Base-by-base conservation (phyloP, 768 basidiomycete genomes). In the Strobilomyces dryophilus region DNA sequence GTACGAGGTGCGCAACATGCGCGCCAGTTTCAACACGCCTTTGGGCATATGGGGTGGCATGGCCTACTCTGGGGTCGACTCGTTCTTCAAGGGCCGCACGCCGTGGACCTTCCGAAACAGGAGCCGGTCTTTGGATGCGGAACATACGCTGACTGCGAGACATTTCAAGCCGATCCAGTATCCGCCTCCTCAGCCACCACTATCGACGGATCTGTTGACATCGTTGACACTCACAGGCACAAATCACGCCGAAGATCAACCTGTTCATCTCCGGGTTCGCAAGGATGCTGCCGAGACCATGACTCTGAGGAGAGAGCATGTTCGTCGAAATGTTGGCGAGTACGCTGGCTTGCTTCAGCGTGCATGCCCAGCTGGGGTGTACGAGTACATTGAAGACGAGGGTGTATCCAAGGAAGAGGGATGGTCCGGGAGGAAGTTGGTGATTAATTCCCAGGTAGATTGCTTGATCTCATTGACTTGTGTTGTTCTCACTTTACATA, bases 181-280 rank as follows among this genome's bases (percentile, higher is more conserved):
- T 70, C 95, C 95, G 1, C 72, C 83, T 5, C 91, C 89, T 47
- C 85, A 98, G 66, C 83, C 94, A 2, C 90, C 92, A 8, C 75
- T 98, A 14, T 92, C 91, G 6, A 98, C 95, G 27, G 95, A 98
- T 66, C 75, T 99, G 62, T 77, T 98, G 68, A 98, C 92, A 0
- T 89, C 88, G 32, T 79, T 99, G 35, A 79, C 89, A 3, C 78
- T 97, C 41, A 97, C 95, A 8, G 91, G 89, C 0, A 98, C 95
- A 15, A 95, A 95, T 65, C 95, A 98, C 64, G 85, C 89, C n/a
- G 95, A 99, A 67, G 93, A 98, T 67, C 93, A 98, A 67, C 92
- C 87, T 3, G 75, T 92, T 14, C 97, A 99, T 71, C 75, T 98
- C 45, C 78, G 87, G 31, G 81, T 97, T 67, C 84, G 71, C 42